phyloP scores from a whole-genome alignment of 1,139 yeast genomes.

The Taiozyma onychis region DNA sequence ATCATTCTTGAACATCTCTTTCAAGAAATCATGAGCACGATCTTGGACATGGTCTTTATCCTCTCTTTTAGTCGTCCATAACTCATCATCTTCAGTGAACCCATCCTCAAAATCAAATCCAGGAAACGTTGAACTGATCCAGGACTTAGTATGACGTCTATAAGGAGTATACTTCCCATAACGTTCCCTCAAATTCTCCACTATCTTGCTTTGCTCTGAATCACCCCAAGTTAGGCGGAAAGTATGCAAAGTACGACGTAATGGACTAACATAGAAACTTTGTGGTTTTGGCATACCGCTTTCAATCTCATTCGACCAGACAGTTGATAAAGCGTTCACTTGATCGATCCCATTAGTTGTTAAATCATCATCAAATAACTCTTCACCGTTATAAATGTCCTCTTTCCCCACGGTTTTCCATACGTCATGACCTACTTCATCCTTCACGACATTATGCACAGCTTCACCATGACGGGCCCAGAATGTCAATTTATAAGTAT shows the following conservation, averaged over 20 bases:
- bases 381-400: constrained; percentile 37
- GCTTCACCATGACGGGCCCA: constrained; percentile 73
- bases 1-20: constrained; percentile 41
- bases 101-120: constrained; percentile 37
- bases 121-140: constrained; percentile 34
- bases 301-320: constrained; percentile 28
- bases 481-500: constrained; percentile 48
- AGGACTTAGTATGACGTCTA: constrained; percentile 39
- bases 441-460: constrained; percentile 39
- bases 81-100: constrained; percentile 44
- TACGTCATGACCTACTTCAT: constrained; percentile 30
- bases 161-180: constrained; percentile 60
- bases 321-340: constrained; percentile 32
- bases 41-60: constrained; percentile 42
- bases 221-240: constrained; percentile 34
- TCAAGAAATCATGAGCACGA: constrained; percentile 45
- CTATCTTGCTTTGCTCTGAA: constrained; percentile 23
- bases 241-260: constrained; percentile 51
- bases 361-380: constrained; percentile 29
- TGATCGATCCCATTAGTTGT: constrained; percentile 51
- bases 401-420: constrained; percentile 35
- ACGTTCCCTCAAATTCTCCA: constrained; percentile 55
- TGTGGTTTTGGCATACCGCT: constrained; percentile 44
- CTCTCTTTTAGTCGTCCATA: constrained; percentile 41
- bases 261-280: constrained; percentile 51